Conservation (phyloP, 106 monocot genomes). For the Platanthera guangdongensis region DNA sequence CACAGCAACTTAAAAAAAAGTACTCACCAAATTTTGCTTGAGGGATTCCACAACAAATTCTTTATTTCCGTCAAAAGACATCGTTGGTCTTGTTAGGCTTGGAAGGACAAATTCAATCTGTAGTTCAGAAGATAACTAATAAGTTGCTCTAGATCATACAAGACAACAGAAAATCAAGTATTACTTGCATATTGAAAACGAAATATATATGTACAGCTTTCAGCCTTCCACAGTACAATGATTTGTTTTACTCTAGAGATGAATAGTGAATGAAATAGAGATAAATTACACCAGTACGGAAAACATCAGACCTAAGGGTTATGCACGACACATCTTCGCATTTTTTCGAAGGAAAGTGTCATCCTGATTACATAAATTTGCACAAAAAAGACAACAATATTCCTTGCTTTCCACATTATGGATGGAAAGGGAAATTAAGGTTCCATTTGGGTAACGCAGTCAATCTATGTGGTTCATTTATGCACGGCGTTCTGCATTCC, state of each 20-base stretch:
- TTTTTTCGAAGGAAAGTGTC: too few relatives aligned
- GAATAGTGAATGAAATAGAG: not conserved
- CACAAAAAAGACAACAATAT: too few relatives aligned
- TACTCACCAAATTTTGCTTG: not conserved
- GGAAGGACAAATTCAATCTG: not conserved
- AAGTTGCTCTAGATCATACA: not conserved
- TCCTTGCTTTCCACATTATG: too few relatives aligned
- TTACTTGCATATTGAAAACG: not conserved
- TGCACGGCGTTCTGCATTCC: too few relatives aligned
- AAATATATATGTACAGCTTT: not conserved
- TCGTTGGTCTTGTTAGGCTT: too few relatives aligned
- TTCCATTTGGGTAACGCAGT: too few relatives aligned
- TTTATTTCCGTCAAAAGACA: too few relatives aligned
- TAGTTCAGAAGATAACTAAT: not conserved
- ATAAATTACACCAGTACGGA: not conserved
- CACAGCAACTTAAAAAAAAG: not conserved
- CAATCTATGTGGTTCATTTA: too few relatives aligned
- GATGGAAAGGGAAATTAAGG: too few relatives aligned
- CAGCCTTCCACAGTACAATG: not conserved
- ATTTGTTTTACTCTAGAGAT: not conserved
- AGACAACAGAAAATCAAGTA: not conserved
- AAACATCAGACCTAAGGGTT: too few relatives aligned
- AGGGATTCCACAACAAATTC: not conserved
- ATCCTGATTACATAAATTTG: too few relatives aligned
- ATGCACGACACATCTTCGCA: too few relatives aligned